These are phyloP conservation scores for Ensete ventricosum DNA, from an alignment of 176 grass and related monocot genomes.

Conservation along the genomic window DNA sequence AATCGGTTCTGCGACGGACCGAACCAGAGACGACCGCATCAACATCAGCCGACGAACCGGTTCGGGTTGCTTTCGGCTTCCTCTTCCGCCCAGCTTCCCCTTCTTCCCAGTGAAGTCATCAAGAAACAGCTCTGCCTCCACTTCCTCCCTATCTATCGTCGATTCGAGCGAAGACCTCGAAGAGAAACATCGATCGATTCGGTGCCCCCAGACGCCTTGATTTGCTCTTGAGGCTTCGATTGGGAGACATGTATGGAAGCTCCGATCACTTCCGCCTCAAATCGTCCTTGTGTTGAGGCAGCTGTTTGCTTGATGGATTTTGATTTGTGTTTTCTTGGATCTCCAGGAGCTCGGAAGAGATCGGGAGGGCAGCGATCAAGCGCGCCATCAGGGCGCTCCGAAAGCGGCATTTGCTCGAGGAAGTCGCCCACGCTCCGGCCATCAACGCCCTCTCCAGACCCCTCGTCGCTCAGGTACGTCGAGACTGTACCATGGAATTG, in stretches of 20 bases:
- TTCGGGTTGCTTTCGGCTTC: not conserved
- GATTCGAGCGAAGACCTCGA: not conserved
- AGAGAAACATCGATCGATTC: not conserved
- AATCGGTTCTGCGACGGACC: not conserved
- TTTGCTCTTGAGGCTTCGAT: not conserved
- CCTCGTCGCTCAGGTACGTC: conserved; percentile 55
- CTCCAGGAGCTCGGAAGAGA: conserved; percentile 55
- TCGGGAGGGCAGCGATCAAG: conserved; percentile 47
- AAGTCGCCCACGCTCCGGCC: conserved; percentile 63
- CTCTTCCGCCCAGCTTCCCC: not conserved
- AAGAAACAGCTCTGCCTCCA: not conserved
- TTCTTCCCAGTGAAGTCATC: not conserved
- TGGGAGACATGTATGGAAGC: not conserved
- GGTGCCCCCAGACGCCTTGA: not conserved
- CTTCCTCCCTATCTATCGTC: not conserved
- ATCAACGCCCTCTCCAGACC: conserved; percentile 64
- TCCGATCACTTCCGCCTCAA: not conserved
- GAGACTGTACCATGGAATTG: not conserved
- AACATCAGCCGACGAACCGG: no score
- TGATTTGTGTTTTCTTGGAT: not conserved
- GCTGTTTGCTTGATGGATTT: not conserved
- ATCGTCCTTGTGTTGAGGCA: not conserved
- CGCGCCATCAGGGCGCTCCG: conserved; percentile 39
- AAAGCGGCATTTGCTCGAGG: conserved; percentile 57
- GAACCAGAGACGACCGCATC: not conserved